Evolutionary conservation across 768 basidiomycete genomes (phyloP).

Genomic region (Lactifluus subvellereus): DNA sequence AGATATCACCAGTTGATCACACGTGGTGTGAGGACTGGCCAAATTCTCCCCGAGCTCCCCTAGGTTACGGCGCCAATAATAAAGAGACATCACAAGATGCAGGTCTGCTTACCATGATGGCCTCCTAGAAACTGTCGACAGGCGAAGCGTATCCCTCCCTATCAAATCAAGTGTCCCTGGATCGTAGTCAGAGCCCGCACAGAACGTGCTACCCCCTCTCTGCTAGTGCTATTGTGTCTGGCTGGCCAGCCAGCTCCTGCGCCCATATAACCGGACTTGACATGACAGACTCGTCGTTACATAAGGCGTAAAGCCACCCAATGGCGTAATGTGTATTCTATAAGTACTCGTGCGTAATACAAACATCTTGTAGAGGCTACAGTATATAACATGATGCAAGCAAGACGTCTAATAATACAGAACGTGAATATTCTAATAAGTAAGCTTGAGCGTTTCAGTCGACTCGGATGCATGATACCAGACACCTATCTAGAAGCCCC

Average conservation of each 20-base stretch:
- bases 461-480: background rate
- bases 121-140: background rate
- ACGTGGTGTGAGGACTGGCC: conserved; percentile 4
- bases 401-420: background rate
- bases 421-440: background rate
- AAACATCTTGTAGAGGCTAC: background rate
- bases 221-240: background rate
- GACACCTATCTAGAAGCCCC: conserved; percentile 10
- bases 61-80: background rate
- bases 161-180: background rate
- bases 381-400: background rate
- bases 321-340: too few relatives aligned
- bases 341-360: too few relatives aligned
- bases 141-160: background rate
- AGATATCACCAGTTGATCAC: background rate
- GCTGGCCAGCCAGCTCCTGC: background rate
- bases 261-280: background rate
- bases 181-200: background rate
- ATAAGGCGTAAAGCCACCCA: background rate
- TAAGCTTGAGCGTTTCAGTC: background rate
- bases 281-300: background rate
- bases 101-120: background rate
- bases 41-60: background rate
- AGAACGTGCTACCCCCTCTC: background rate
- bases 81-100: background rate